Conservation (phyloP, 1,139 yeast genomes). For the Tardiomyces depauwii region DNA sequence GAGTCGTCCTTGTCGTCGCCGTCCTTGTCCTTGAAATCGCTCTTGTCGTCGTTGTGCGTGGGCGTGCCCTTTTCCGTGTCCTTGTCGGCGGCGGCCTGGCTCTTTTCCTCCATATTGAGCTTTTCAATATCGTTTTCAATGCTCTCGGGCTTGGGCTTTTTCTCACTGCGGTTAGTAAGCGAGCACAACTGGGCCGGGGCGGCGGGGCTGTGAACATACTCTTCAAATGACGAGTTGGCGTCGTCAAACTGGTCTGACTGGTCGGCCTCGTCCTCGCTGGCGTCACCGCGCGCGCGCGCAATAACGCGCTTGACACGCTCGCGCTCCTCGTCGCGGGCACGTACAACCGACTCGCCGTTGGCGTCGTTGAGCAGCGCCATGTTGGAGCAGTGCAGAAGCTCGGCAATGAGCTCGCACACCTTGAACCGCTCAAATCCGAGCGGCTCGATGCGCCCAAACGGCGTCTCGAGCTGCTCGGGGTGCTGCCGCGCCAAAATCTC, state of each 20-base stretch:
- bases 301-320: slow-evolving; percentile 28
- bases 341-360: slow-evolving; percentile 68
- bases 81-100: slow-evolving; percentile 6
- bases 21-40: slow-evolving; percentile 4
- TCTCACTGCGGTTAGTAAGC: neutral
- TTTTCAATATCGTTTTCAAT: slow-evolving; percentile 4
- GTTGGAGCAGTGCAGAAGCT: slow-evolving; percentile 87
- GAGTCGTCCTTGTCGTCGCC: slow-evolving; percentile 5
- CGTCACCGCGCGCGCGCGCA: slow-evolving; percentile 14
- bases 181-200: neutral
- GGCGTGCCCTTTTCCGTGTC: slow-evolving; percentile 5
- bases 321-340: slow-evolving; percentile 64
- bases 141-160: neutral
- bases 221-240: neutral
- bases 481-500: slow-evolving; percentile 35
- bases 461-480: slow-evolving; percentile 41
- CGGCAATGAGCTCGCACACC: slow-evolving; percentile 91
- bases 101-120: slow-evolving; percentile 4
- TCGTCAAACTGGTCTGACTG: slow-evolving; percentile 6
- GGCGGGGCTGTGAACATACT: no score
- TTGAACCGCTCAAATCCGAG: slow-evolving; percentile 92
- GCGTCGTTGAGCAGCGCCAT: slow-evolving; percentile 89
- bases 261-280: neutral
- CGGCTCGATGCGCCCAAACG: slow-evolving; percentile 72
- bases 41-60: slow-evolving; percentile 9